Evolutionary conservation across 176 grass and related monocot genomes (phyloP).

Genomic region (Bothriochloa decipiens): DNA sequence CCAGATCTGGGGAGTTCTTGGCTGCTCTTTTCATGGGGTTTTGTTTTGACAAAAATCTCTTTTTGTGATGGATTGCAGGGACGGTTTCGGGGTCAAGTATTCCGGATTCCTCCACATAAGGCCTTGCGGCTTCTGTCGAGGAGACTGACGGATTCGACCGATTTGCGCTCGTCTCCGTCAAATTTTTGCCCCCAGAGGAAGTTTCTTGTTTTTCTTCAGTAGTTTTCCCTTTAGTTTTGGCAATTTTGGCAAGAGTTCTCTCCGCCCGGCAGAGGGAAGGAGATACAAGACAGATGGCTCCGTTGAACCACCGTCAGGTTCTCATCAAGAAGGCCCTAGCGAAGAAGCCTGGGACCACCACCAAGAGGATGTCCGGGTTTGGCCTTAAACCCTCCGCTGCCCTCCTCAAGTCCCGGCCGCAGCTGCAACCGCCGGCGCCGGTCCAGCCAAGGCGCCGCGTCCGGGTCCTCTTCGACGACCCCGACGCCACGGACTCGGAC

Average conservation of each 20-base stretch:
- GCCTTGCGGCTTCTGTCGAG: slow-evolving; percentile 58
- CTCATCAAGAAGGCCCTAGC: slow-evolving; percentile 40
- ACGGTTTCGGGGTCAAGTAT: slow-evolving; percentile 92
- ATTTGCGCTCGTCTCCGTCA: slow-evolving; percentile 36
- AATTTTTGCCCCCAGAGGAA: slow-evolving; percentile 55
- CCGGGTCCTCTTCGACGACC: slow-evolving; percentile 75
- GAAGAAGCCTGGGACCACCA: slow-evolving; percentile 28
- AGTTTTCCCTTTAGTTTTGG: slow-evolving; percentile 58
- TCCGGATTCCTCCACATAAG: slow-evolving; percentile 95
- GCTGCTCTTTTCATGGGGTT: slow-evolving; percentile 37
- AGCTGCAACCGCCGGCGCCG: slow-evolving; percentile 9
- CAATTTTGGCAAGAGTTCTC: slow-evolving; percentile 39
- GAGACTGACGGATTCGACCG: slow-evolving; percentile 52
- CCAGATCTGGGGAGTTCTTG: slow-evolving; percentile 42
- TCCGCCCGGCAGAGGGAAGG: background rate
- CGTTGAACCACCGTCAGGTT: slow-evolving; percentile 38
- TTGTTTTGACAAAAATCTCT: background rate
- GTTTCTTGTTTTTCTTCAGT: slow-evolving; percentile 39
- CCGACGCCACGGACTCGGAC: slow-evolving; percentile 79
- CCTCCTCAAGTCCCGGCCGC: slow-evolving; percentile 33
- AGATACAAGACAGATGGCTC: slow-evolving; percentile 43
- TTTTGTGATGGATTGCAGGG: slow-evolving; percentile 44
- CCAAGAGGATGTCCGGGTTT: slow-evolving; percentile 46
- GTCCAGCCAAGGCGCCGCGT: slow-evolving; percentile 45
- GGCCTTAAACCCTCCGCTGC: slow-evolving; percentile 47